phyloP scores from a whole-genome alignment of 2,329 filamentous ascomycete genomes.

The Trichoderma oligosporum region DNA sequence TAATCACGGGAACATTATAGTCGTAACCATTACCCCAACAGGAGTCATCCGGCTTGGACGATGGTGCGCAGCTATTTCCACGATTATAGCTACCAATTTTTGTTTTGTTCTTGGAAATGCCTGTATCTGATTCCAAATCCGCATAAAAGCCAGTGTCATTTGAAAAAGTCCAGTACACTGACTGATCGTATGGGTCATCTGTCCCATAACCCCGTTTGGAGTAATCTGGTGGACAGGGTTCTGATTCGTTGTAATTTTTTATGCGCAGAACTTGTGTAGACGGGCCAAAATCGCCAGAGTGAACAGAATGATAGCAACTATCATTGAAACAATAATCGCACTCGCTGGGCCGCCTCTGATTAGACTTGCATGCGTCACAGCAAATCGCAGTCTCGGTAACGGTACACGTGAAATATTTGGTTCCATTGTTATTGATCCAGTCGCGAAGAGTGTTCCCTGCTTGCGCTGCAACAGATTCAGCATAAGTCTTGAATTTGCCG shows the following conservation, averaged over 20 bases:
- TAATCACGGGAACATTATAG: neutral
- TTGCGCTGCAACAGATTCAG: neutral
- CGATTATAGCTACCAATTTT: neutral
- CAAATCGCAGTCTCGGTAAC: neutral
- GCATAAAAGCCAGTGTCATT: neutral
- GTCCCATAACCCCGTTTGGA: neutral
- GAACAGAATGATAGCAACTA: neutral
- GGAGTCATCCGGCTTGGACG: neutral
- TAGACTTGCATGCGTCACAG: neutral
- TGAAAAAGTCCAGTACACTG: neutral
- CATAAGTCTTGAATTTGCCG: slow-evolving; percentile 19
- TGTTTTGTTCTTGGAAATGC: neutral
- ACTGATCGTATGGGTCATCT: neutral
- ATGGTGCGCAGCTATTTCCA: neutral
- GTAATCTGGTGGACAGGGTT: slow-evolving; percentile 6
- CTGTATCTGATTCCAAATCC: neutral
- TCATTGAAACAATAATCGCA: neutral
- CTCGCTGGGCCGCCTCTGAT: neutral
- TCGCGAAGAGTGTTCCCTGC: neutral
- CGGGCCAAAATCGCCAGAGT: neutral
- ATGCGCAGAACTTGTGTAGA: neutral
- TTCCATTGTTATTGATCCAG: neutral
- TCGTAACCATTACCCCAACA: neutral
- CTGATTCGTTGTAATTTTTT: neutral
- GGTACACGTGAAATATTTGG: neutral